Conservation (phyloP, 148 eudicot species). For the Agrostemma githago region DNA sequence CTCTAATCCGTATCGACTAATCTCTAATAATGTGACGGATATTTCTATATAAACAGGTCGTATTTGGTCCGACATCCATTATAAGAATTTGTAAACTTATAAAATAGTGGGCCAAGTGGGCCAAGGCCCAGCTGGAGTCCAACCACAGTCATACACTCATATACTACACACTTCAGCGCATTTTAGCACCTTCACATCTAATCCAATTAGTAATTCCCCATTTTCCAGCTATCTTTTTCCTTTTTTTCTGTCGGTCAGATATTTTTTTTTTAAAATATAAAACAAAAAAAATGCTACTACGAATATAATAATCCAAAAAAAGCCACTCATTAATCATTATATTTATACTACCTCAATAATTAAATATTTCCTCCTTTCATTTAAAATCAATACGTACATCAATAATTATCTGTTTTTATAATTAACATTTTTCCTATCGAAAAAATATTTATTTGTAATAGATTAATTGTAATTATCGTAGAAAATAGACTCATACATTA, state of each 20-base stretch:
- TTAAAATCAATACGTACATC: neutral
- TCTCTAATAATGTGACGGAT: no score
- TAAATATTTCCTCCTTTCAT: neutral
- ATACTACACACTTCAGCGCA: constrained; percentile 1
- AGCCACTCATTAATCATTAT: neutral
- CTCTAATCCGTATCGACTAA: no score
- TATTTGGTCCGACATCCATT: no score
- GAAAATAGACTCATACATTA: no score
- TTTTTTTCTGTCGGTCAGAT: constrained; percentile 9
- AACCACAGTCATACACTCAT: neutral
- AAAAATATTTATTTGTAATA: no score
- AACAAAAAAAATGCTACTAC: neutral
- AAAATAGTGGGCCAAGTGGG: neutral
- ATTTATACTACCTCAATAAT: no score
- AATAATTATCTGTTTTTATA: neutral
- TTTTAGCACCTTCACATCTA: neutral
- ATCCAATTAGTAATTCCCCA: neutral
- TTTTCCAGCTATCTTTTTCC: neutral
- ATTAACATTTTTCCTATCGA: no score
- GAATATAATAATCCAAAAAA: no score
- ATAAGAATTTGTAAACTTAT: no score
- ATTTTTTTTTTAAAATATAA: neutral
- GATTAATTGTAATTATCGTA: no score
- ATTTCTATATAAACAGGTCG: no score
- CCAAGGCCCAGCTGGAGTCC: constrained; percentile 20